Conservation (phyloP, 345 rosid species). For the Combretum micranthum region DNA sequence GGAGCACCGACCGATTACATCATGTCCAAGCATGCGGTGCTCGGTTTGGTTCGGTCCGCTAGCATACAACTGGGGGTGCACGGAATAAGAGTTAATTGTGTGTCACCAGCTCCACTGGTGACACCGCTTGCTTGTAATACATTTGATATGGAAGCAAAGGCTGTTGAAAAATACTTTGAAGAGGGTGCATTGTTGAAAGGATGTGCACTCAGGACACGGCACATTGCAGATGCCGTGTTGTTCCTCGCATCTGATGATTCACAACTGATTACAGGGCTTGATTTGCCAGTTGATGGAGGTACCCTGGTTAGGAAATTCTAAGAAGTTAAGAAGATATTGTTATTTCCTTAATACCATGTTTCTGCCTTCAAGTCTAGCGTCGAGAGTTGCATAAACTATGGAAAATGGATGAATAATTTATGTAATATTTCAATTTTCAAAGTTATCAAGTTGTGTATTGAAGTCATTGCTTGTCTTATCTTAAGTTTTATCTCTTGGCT, state of each 20-base stretch:
- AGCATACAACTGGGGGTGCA: slow-evolving; percentile 22
- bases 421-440: no score
- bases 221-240: slow-evolving; percentile 21
- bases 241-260: slow-evolving; percentile 21
- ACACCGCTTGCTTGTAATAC: slow-evolving; percentile 8
- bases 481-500: no score
- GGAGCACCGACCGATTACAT: slow-evolving; percentile 13
- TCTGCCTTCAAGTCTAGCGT: no score
- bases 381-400: no score
- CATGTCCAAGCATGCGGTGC: slow-evolving; percentile 25
- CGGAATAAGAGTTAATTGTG: slow-evolving; percentile 24
- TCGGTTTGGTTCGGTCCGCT: slow-evolving; percentile 21
- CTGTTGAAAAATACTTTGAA: slow-evolving; percentile 4
- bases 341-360: no score
- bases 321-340: no score
- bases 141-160: slow-evolving; percentile 2
- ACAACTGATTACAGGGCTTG: slow-evolving; percentile 13
- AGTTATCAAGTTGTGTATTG: no score
- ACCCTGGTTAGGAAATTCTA: background rate
- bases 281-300: slow-evolving; percentile 18
- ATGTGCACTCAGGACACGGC: slow-evolving; percentile 8
- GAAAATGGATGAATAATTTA: no score
- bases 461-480: no score
- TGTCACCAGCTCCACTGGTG: slow-evolving; percentile 17
- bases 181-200: slow-evolving; percentile 4